Base-by-base conservation (phyloP, 352 stramenopile species). In the Phytopythium boreale region DNA sequence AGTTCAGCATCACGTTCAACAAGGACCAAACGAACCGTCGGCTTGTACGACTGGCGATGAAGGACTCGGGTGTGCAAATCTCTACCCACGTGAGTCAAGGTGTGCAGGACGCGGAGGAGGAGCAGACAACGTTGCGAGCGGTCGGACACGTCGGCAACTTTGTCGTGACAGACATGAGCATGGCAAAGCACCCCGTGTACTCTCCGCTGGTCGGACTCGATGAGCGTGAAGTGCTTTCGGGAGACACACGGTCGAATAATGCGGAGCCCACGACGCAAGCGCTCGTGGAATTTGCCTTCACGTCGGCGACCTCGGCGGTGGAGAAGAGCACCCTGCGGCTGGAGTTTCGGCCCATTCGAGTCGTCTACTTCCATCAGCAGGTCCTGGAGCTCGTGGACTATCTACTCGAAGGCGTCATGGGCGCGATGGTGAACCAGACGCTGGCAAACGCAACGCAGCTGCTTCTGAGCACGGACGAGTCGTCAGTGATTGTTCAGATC, bases 361-460 rank as follows among this genome's bases (percentile, higher is more conserved):
- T 90, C 47, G 85, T 95, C 19, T 95, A 95, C 59, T 92, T 89
- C 51, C 87, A 95, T 37, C 87, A 95, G n/a, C 87, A 95, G 56
- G 67, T 95, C 7, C 64, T 95, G 43, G 87, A 95, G 61, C 63
- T 95, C 12, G 77, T 83, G 12, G 87, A 95, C 59, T 95, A 93
- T 51, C 61, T 95, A 11, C 84, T 93, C 59, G 84, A 95, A 73
- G 87, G 87, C 14, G 80, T 95, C 37, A 66, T 93, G 39, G 87
- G 87, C 27, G 67, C 82, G 2, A 84, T 93, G 63, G 72, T 93
- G 46, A 88, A 71, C 29, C 74, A 92, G 34, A 93, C 84, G 10
- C 57, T 93, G 22, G 71, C 82, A 24, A 90, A 69, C 29, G 87
- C 87, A 12, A 93, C 87, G 20, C 87, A 92, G 57, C 34, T 93